A percentile compares a stretch with the other conserved stretches of the same genome.
phyloP scores from a whole-genome alignment of 2,329 filamentous ascomycete genomes.

The Dactylonectria macrodidyma region DNA sequence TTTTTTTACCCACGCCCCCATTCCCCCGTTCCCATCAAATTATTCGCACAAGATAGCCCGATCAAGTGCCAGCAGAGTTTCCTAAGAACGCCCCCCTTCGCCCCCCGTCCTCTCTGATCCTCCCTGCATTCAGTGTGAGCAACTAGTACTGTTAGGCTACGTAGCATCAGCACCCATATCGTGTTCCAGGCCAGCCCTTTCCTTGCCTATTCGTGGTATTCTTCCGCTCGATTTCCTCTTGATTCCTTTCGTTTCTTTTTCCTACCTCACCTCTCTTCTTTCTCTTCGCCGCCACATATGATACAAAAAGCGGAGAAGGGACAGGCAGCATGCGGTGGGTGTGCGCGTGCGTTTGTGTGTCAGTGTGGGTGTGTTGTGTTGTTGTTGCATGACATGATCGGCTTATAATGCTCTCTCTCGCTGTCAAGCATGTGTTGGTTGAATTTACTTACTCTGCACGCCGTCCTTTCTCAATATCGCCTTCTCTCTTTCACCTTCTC shows the following conservation, averaged over 20 bases:
- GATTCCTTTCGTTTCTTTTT: too few relatives aligned
- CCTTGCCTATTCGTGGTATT: not conserved
- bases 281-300: conserved; percentile 21
- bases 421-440: not conserved
- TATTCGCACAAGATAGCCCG: conserved; percentile 19
- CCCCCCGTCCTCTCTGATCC: not conserved
- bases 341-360: conserved; percentile 25
- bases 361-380: conserved; percentile 28
- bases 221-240: too few relatives aligned
- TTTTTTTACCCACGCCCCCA: not conserved
- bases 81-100: conserved; percentile 3
- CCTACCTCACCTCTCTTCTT: not conserved
- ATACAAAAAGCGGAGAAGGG: conserved; percentile 29
- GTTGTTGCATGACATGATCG: conserved; percentile 29
- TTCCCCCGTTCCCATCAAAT: conserved; percentile 20
- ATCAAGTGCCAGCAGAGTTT: conserved; percentile 21
- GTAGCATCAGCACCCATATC: not conserved
- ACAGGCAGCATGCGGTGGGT: conserved; percentile 18
- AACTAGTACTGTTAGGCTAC: not conserved
- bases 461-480: not conserved
- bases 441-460: not conserved
- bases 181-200: not conserved
- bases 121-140: not conserved
- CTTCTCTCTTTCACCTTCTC: too few relatives aligned
- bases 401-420: conserved; percentile 20